phyloP scores from a whole-genome alignment of 768 basidiomycete genomes.

The Pisolithus orientalis region DNA sequence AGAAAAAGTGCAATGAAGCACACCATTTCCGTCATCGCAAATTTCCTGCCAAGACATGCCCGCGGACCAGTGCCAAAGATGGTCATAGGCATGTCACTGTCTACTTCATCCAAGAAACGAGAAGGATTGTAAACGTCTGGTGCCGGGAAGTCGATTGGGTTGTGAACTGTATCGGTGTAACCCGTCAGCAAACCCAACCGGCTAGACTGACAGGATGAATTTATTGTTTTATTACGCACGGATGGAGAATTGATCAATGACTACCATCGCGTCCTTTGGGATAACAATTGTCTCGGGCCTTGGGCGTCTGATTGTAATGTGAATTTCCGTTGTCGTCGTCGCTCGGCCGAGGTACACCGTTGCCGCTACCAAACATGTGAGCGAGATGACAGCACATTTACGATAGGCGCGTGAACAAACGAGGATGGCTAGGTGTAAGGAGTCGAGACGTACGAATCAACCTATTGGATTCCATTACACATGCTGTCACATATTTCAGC shows the following conservation, averaged over 20 bases:
- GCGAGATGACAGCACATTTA: too few relatives aligned
- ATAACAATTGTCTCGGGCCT: background rate
- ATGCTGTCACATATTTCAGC: background rate
- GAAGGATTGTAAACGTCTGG: constrained; percentile 29
- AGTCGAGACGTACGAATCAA: background rate
- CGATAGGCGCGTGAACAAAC: background rate
- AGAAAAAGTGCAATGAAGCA: constrained; percentile 44
- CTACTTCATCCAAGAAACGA: constrained; percentile 24
- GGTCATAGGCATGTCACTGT: background rate
- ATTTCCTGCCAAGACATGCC: constrained; percentile 45
- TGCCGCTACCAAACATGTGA: constrained; percentile 9
- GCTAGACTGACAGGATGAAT: too few relatives aligned
- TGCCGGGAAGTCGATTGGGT: constrained; percentile 26
- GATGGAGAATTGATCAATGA: constrained; percentile 19
- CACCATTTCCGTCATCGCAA: constrained; percentile 43
- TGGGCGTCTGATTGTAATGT: constrained; percentile 8
- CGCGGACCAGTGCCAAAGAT: constrained; percentile 33
- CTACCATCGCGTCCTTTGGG: constrained; percentile 1
- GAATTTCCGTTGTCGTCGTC: constrained; percentile 17
- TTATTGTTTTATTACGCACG: constrained; percentile 9
- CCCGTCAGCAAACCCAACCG: too few relatives aligned
- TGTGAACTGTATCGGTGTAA: constrained; percentile 21
- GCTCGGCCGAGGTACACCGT: constrained; percentile 16
- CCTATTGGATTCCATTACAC: background rate
- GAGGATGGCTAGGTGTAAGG: background rate